Base-by-base conservation (phyloP, 495 filamentous ascomycete species). In the Parachaetomium inaequale region DNA sequence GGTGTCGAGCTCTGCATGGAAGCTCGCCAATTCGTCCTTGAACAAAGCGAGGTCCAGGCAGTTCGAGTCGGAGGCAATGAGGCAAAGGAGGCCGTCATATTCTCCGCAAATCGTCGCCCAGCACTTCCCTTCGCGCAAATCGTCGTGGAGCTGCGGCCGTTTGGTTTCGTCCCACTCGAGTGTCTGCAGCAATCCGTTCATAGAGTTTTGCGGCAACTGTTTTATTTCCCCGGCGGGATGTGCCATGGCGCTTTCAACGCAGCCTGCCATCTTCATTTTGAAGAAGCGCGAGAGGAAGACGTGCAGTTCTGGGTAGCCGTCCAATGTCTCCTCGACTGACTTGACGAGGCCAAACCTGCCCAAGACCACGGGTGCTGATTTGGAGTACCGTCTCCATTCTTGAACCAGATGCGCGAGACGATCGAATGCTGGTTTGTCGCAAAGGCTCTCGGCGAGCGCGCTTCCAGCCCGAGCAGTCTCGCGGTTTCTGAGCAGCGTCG, bases 101-200 rank as follows among this genome's bases (percentile, higher is more conserved):
- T 51, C 17, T 11, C 64, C 60, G 38, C 67, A 72, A 11, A 73
- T 61, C 1, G 69, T 65, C 10, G 40, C 65, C 71, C 71, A 73
- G 55, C 71, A 73, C 36, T 66, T 72, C 2, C 71, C 71, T 45
- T 73, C 71, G 17, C 69, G 71, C 12, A 73, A 32, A 42, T 63
- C 67, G 25, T 70, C 67, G 28, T 72, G 49, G 7, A 73, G 64
- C 26, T 55, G 55, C 46, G 54, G 14, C 36, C 64, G 63, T 10
- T 63, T 26, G 7, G 49, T 34, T 11, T 64, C 61, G 19, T 46
- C 51, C 71, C 71, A 72, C n/a, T 51, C 55, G 7, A 73, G 62
- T 29, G 56, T 57, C 4, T 32, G 38, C 45, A 70, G 36, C 32
- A 72, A 52, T 7, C 34, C 45, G n/a, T 63, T 46, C 26, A 53